Evolutionary conservation across 2,329 filamentous ascomycete species (phyloP), one percentile per base, ranked within the genome.

Genomic region (Arthrinium phaeospermum): DNA sequence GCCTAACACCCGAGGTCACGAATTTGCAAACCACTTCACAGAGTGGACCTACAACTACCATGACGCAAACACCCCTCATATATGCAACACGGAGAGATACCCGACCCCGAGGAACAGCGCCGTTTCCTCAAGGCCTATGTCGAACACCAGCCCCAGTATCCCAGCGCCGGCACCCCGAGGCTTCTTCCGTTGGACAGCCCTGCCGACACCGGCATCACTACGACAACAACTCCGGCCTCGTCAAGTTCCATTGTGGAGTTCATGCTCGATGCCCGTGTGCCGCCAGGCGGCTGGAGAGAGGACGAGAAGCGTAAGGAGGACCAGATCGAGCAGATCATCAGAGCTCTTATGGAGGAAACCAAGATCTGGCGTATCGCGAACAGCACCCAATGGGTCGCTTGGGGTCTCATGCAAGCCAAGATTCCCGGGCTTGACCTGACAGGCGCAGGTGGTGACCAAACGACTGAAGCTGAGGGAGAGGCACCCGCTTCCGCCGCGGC

Each of bases 1-100:
- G 2, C 95, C 96, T 72, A 99, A 98, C 80, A 87, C 92, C 0
- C 91, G 91, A 0, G 96, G 95, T 1, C 87, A 94, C 22, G 96
- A 99, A 82, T 98, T 99, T 80, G 96, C 95, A 72, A 99, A 99
- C 81, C 96, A 99, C 83, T 99, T 99, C 83, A 93, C 94, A 0
- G 96, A 99, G 83, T 99, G 96, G 96, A 93, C 94, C 77, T 98
- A 98, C 86, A 96, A 99, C 83, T 99, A 99, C 83, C 95, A 98
- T 80, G 91, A 96, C 79, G 82, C 90, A 3, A 84, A 86, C 41
- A 84, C 83, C 45, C 86, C 94, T 0, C 91, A 90, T 84, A 89
- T 86, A 37, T 96, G 94, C 86, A 91, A 92, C 78, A 89, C 89
- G 6, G 84, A 85, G 70, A 82, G 85, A 70, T 99, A 98, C 82